phyloP scores from a whole-genome alignment of 2,329 filamentous ascomycete species.

The Xylaria sp. region DNA sequence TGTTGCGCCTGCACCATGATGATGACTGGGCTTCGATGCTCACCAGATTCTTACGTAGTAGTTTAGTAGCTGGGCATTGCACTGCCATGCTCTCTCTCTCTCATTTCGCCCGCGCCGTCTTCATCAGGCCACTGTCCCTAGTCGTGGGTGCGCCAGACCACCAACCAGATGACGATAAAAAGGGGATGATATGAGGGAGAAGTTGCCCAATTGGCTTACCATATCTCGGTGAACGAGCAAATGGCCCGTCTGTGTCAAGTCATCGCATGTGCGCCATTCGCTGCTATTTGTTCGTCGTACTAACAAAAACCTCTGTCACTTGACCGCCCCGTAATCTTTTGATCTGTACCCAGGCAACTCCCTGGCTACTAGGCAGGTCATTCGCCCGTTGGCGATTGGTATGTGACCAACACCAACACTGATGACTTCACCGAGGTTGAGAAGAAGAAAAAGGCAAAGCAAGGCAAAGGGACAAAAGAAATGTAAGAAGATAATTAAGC shows the following conservation, averaged over 20 bases:
- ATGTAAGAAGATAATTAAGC: neutral
- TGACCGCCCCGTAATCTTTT: constrained; percentile 1
- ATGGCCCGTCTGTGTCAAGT: constrained; percentile 1
- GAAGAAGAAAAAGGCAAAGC: neutral
- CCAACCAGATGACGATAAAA: neutral
- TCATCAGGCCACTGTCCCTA: constrained; percentile 14
- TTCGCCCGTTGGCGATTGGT: neutral
- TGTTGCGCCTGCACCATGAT: constrained; percentile 3
- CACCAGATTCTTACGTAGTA: neutral
- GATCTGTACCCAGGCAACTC: neutral
- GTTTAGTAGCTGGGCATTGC: neutral
- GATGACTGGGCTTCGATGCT: neutral
- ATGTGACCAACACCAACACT: neutral
- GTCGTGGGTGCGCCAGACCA: constrained; percentile 1
- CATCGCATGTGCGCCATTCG: constrained; percentile 13
- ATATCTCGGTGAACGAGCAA: constrained; percentile 22
- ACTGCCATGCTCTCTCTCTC: constrained; percentile 18
- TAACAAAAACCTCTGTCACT: constrained; percentile 14
- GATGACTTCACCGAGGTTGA: neutral
- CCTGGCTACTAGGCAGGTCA: neutral
- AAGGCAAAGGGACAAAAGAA: neutral
- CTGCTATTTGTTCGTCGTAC: constrained; percentile 5
- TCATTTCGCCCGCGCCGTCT: constrained; percentile 16
- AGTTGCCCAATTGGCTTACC: constrained; percentile 11
- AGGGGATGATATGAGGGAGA: neutral